A percentile compares a stretch with the other conserved stretches of the same genome.
Conservation (phyloP, 352 stramenopile species). For the Phytopythium litorale region DNA sequence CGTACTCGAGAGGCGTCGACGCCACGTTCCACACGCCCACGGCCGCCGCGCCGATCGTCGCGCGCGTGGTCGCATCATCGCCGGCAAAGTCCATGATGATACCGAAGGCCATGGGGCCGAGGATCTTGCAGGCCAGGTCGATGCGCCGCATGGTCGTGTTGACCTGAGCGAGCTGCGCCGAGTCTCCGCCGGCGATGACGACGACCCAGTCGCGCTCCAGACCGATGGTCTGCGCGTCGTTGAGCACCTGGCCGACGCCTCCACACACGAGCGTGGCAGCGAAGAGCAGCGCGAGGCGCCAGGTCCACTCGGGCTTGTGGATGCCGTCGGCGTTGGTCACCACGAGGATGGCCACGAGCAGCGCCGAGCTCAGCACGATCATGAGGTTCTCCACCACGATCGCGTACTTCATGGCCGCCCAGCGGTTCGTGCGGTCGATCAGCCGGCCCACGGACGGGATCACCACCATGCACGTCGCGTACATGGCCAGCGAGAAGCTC, state of each 20-base stretch:
- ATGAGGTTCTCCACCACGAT: conserved; percentile 74
- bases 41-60: conserved; percentile 53
- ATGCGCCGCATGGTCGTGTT: conserved; percentile 81
- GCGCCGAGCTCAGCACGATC: conserved; percentile 56
- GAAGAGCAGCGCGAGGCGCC: conserved; percentile 46
- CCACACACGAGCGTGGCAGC: conserved; percentile 50
- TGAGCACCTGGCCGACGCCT: conserved; percentile 77
- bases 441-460: conserved; percentile 64
- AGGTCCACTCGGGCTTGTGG: conserved; percentile 55
- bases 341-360: conserved; percentile 56
- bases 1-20: conserved; percentile 74
- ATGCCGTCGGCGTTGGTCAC: conserved; percentile 48
- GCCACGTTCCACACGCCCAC: conserved; percentile 81
- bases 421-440: conserved; percentile 63
- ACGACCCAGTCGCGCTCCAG: conserved; percentile 89
- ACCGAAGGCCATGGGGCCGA: conserved; percentile 67
- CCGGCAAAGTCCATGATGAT: conserved; percentile 81
- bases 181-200: conserved; percentile 45
- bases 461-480: conserved; percentile 60
- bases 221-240: conserved; percentile 66
- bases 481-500: conserved; percentile 69
- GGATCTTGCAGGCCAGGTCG: conserved; percentile 73
- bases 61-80: conserved; percentile 49
- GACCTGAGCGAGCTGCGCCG: conserved; percentile 36
- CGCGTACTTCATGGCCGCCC: conserved; percentile 56